These are phyloP conservation scores for Podospora australis DNA, from an alignment of 495 filamentous ascomycete species.

Conservation along the genomic window DNA sequence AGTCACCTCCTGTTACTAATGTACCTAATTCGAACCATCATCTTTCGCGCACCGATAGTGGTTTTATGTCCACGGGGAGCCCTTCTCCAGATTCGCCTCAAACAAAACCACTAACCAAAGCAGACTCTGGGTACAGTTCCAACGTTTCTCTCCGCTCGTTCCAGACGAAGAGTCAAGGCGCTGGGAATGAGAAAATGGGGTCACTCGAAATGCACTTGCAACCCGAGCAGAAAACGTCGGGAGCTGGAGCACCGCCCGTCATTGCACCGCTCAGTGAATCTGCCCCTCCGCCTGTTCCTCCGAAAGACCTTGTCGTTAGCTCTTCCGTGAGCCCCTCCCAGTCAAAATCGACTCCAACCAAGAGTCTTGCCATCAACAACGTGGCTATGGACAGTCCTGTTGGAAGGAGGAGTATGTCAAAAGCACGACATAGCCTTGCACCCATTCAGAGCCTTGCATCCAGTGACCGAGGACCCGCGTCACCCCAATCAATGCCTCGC, in stretches of 20 bases:
- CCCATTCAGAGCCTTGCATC: slow-evolving; percentile 5
- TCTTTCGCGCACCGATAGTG: slow-evolving; percentile 38
- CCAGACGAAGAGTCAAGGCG: slow-evolving; percentile 16
- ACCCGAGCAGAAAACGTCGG: not conserved
- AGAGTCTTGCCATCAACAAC: not conserved
- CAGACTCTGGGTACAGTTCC: slow-evolving; percentile 53
- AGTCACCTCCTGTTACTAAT: slow-evolving; percentile 19
- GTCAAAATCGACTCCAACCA: not conserved
- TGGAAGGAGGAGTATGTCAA: not conserved
- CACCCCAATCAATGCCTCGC: slow-evolving; percentile 14
- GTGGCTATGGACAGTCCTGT: not conserved
- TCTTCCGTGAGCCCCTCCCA: slow-evolving; percentile 4
- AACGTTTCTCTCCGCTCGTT: slow-evolving; percentile 45
- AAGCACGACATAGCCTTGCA: not conserved
- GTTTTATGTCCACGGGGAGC: slow-evolving; percentile 30
- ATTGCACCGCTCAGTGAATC: slow-evolving; percentile 11
- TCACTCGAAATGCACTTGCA: slow-evolving; percentile 9
- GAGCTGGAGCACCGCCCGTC: not conserved
- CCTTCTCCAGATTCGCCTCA: slow-evolving; percentile 28
- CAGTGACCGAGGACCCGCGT: slow-evolving; percentile 8
- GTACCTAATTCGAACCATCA: slow-evolving; percentile 7
- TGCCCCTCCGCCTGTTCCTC: slow-evolving; percentile 25
- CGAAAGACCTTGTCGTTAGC: slow-evolving; percentile 19
- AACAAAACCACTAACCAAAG: slow-evolving; percentile 43
- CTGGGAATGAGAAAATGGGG: slow-evolving; percentile 2